Conservation (phyloP, 768 basidiomycete genomes). For the Leucogyrophana mollusca region DNA sequence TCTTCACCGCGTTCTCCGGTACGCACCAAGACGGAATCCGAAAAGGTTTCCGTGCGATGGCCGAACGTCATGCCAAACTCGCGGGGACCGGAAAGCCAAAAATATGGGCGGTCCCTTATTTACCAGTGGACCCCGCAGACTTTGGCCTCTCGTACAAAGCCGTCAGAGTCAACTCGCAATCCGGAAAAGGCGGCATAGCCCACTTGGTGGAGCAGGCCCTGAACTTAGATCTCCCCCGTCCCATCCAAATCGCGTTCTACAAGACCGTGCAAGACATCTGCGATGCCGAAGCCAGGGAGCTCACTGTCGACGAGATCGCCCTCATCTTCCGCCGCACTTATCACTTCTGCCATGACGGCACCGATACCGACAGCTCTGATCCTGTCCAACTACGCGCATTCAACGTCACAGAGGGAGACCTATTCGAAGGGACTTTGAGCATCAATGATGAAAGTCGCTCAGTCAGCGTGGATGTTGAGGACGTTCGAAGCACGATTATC, state of each 20-base stretch:
- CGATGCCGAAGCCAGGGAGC: constrained; percentile 92
- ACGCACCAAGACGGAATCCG: constrained; percentile 99
- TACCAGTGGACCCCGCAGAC: constrained; percentile 96
- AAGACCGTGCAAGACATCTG: constrained; percentile 87
- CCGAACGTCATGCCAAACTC: constrained; percentile 58
- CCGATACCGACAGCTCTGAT: constrained; percentile 49
- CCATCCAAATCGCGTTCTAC: constrained; percentile 96
- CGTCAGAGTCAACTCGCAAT: constrained; percentile 98
- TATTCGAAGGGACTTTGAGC: constrained; percentile 37
- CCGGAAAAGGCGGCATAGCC: constrained; percentile 96
- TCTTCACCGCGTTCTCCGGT: constrained; percentile 98
- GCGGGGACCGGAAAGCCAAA: constrained; percentile 53
- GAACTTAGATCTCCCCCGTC: constrained; percentile 88
- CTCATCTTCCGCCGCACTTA: constrained; percentile 83
- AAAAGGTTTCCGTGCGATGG: constrained; percentile 93
- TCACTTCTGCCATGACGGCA: constrained; percentile 59
- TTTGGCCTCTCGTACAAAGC: constrained; percentile 96
- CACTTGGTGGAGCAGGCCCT: constrained; percentile 94
- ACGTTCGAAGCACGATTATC: constrained; percentile 41
- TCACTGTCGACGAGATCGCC: constrained; percentile 94
- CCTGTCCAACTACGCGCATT: background rate
- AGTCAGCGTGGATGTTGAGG: constrained; percentile 46
- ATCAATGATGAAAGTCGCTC: constrained; percentile 16
- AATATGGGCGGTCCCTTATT: constrained; percentile 92
- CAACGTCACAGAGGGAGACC: constrained; percentile 39